Percentiles rank a stretch among this genome's conserved stretches.
phyloP scores from a whole-genome alignment of 306 rosid species.

The Betula pendula region DNA sequence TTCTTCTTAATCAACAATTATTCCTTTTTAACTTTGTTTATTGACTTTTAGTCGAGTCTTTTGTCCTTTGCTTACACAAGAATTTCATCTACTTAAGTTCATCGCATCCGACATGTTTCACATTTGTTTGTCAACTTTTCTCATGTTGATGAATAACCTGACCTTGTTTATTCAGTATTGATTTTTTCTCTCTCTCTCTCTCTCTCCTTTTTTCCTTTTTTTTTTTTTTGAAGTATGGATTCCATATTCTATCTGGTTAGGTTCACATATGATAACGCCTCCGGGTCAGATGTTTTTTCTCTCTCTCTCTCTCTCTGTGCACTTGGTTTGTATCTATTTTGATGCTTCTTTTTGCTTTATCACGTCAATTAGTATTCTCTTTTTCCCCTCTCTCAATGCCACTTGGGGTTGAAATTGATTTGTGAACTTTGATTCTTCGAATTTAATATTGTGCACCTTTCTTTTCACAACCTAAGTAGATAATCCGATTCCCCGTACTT shows the following conservation, averaged over 20 bases:
- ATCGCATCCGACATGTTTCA: slow-evolving; percentile 5
- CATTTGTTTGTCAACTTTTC: slow-evolving; percentile 1
- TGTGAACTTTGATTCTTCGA: slow-evolving; percentile 38
- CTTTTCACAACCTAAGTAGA: slow-evolving; percentile 5
- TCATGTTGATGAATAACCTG: background rate
- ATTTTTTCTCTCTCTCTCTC: background rate
- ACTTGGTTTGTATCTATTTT: slow-evolving; percentile 32
- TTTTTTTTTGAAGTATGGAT: slow-evolving; percentile 17
- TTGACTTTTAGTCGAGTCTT: background rate
- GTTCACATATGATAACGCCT: slow-evolving; percentile 19
- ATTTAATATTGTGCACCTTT: slow-evolving; percentile 22
- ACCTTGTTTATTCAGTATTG: background rate
- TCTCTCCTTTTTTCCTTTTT: background rate
- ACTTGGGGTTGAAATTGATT: slow-evolving; percentile 43
- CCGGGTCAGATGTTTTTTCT: too few species aligned
- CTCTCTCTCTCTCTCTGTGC: slow-evolving; percentile 29
- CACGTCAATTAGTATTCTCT: slow-evolving; percentile 50
- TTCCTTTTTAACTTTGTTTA: background rate
- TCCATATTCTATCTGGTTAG: slow-evolving; percentile 38
- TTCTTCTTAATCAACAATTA: background rate
- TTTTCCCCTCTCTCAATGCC: slow-evolving; percentile 28
- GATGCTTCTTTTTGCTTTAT: slow-evolving; percentile 38
- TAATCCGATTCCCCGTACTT: slow-evolving; percentile 33
- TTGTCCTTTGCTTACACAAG: background rate
- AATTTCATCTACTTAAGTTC: background rate